Evolutionary conservation across 1,284 basidiomycete species (phyloP).

Genomic region (Exsudoporus floridanus): DNA sequence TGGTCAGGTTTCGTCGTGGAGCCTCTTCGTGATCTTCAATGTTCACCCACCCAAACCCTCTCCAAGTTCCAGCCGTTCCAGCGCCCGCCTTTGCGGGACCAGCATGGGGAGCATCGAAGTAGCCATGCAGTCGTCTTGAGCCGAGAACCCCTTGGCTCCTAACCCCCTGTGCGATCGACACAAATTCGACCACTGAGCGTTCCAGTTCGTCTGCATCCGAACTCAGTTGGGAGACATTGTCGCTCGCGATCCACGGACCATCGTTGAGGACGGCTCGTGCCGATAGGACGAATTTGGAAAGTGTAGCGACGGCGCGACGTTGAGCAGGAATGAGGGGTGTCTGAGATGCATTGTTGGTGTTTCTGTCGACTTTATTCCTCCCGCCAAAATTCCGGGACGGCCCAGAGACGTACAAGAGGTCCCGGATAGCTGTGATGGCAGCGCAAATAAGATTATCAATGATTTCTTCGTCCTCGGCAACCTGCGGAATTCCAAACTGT

Average conservation of each 20-base stretch:
- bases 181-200: conserved; percentile 31
- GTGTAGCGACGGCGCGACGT: conserved; percentile 36
- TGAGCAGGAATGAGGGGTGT: conserved; percentile 38
- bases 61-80: conserved; percentile 35
- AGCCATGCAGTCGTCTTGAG: conserved; percentile 27
- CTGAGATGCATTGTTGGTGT: conserved; percentile 31
- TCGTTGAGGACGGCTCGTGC: conserved; percentile 35
- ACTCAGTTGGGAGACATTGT: conserved; percentile 27
- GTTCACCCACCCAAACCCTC: conserved; percentile 35
- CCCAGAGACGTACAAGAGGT: conserved; percentile 38
- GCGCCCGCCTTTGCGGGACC: conserved; percentile 25
- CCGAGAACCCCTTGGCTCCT: conserved; percentile 23
- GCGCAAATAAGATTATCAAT: conserved; percentile 27
- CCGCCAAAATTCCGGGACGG: conserved; percentile 26
- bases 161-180: conserved; percentile 30
- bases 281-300: conserved; percentile 38
- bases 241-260: conserved; percentile 26
- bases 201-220: conserved; percentile 33
- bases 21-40: conserved; percentile 36
- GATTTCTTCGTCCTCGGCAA: conserved; percentile 28
- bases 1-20: conserved; percentile 28
- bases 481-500: conserved; percentile 31
- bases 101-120: conserved; percentile 24
- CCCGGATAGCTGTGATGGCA: conserved; percentile 32
- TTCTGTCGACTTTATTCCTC: conserved; percentile 16